These are phyloP conservation scores for Domatiomyces globalis DNA, from an alignment of 2,329 filamentous ascomycete species.

Conservation along the genomic window DNA sequence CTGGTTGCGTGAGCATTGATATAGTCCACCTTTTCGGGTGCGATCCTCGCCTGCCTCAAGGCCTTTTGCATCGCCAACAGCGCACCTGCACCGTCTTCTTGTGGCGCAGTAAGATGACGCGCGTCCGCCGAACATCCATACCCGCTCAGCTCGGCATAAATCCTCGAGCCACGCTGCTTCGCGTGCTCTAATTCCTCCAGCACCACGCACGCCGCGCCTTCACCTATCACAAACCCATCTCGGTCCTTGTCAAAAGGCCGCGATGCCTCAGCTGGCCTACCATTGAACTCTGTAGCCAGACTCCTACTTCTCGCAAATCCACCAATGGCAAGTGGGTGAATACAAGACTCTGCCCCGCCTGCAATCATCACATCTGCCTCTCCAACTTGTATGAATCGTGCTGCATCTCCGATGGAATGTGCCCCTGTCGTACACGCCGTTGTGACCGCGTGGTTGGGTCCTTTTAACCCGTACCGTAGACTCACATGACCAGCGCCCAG, in stretches of 20 bases:
- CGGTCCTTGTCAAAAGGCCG: slow-evolving; percentile 73
- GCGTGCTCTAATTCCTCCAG: slow-evolving; percentile 88
- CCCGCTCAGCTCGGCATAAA: slow-evolving; percentile 79
- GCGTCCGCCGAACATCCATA: slow-evolving; percentile 89
- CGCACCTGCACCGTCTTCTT: slow-evolving; percentile 68
- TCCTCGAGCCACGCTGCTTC: slow-evolving; percentile 57
- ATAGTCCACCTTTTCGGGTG: slow-evolving; percentile 64
- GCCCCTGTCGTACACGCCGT: slow-evolving; percentile 95
- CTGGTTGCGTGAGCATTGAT: slow-evolving; percentile 89
- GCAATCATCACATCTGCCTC: slow-evolving; percentile 93
- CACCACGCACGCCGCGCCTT: slow-evolving; percentile 76
- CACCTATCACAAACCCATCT: slow-evolving; percentile 79
- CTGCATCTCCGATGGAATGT: slow-evolving; percentile 85
- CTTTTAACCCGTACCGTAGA: slow-evolving; percentile 77
- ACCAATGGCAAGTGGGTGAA: slow-evolving; percentile 83
- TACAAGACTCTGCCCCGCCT: slow-evolving; percentile 89
- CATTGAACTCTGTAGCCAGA: slow-evolving; percentile 67
- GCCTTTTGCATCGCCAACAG: slow-evolving; percentile 74
- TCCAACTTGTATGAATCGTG: slow-evolving; percentile 78
- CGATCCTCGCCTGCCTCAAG: slow-evolving; percentile 54
- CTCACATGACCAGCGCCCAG: slow-evolving; percentile 88
- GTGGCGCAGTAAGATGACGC: slow-evolving; percentile 83
- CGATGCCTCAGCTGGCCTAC: slow-evolving; percentile 55
- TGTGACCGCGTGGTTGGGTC: slow-evolving; percentile 82
- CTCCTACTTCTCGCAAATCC: slow-evolving; percentile 83